Conservation (phyloP, 306 rosid species). For the Vigna hirtella region DNA sequence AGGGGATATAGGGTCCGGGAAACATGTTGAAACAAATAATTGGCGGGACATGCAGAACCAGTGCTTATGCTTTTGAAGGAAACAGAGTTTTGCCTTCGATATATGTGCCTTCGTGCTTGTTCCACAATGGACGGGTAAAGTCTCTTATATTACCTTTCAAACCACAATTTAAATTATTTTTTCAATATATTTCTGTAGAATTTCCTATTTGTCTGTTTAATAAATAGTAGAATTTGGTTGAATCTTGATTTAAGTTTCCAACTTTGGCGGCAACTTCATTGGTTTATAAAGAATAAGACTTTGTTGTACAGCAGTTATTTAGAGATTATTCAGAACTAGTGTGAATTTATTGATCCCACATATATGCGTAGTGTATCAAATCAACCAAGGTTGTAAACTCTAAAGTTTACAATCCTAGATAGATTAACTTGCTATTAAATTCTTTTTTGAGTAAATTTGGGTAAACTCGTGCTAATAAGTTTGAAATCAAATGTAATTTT, state of each 20-base stretch:
- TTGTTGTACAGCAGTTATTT: not conserved
- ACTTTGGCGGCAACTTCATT: not conserved
- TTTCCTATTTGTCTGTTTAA: conserved; percentile 15
- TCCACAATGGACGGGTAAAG: conserved; percentile 75
- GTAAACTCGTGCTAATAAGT: too few species aligned
- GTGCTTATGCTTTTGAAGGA: conserved; percentile 52
- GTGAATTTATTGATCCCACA: too few species aligned
- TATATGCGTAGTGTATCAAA: too few species aligned
- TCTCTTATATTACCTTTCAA: conserved; percentile 14
- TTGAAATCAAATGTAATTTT: too few species aligned
- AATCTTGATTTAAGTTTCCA: conserved; percentile 5
- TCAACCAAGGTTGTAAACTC: too few species aligned
- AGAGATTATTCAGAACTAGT: too few species aligned
- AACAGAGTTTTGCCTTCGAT: conserved; percentile 52
- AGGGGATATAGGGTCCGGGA: conserved; percentile 15
- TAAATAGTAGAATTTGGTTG: not conserved
- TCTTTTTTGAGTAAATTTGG: too few species aligned
- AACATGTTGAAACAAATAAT: conserved; percentile 72
- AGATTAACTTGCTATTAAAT: too few species aligned
- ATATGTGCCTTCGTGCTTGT: conserved; percentile 54
- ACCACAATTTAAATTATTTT: not conserved
- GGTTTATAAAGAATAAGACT: not conserved
- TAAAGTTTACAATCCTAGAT: too few species aligned
- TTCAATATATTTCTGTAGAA: not conserved
- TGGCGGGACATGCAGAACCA: conserved; percentile 55